Percentiles rank a stretch among this genome's conserved stretches.
Conservation (phyloP, 208 protist genomes). For the Wallacemonas rigidus region DNA sequence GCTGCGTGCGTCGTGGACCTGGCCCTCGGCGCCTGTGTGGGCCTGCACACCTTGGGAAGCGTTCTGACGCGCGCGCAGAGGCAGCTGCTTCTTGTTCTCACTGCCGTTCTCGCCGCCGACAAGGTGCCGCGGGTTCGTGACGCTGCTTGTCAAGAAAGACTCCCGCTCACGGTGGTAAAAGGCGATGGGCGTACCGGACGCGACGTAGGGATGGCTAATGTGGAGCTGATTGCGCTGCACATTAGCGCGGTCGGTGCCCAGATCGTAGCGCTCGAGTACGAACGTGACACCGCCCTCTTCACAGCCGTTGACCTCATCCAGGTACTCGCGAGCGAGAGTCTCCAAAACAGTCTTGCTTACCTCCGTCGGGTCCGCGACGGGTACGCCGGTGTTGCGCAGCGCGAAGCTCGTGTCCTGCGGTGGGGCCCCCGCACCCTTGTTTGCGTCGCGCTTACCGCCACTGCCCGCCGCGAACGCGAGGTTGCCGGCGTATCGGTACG, state of each 20-base stretch:
- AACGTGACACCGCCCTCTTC: conserved; percentile 71
- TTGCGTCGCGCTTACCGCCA: conserved; percentile 1
- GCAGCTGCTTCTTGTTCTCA: conserved; percentile 22
- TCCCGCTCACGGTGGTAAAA: conserved; percentile 73
- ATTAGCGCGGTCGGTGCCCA: conserved; percentile 51
- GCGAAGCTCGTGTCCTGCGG: conserved; percentile 20
- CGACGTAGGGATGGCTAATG: conserved; percentile 46
- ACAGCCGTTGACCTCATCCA: conserved; percentile 76
- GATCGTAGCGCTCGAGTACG: conserved; percentile 71
- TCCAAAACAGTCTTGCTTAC: conserved; percentile 21
- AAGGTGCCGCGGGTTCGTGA: conserved; percentile 30
- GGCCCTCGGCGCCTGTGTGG: conserved; percentile 21
- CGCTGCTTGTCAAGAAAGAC: conserved; percentile 63
- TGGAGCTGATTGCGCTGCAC: conserved; percentile 55
- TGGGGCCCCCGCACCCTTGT: conserved; percentile 7
- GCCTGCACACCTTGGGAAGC: conserved; percentile 16
- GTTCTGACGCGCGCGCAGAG: conserved; percentile 1
- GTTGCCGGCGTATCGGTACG: conserved; percentile 39
- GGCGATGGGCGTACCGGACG: conserved; percentile 50
- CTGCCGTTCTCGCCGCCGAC: conserved; percentile 25
- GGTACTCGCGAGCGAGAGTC: conserved; percentile 38
- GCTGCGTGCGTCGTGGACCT: conserved; percentile 19
- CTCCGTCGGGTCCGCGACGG: conserved; percentile 9
- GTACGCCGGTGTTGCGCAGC: conserved; percentile 1
- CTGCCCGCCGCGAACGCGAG: conserved; percentile 21